A percentile compares a stretch with the other conserved stretches of the same genome.
Evolutionary conservation across 306 rosid species (phyloP).

Genomic region (Cucumis sativus): Cucumber_9930_V3 NC_026661.2:16909001-16909500

Average conservation of each 20-base stretch:
- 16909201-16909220: slow-evolving; percentile 40
- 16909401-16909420: not conserved
- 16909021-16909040: not conserved
- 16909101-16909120: slow-evolving; percentile 40
- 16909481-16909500: not conserved
- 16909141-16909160: slow-evolving; percentile 54
- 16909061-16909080: not conserved
- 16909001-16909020: too few relatives aligned
- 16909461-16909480: not conserved
- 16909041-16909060: not conserved
- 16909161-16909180: slow-evolving; percentile 75
- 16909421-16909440: not conserved
- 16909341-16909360: not conserved
- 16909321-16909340: not conserved
- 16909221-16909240: slow-evolving; percentile 39
- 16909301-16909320: not conserved
- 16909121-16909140: slow-evolving; percentile 62
- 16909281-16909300: not conserved
- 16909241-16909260: slow-evolving; percentile 27
- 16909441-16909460: not conserved
- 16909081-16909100: not conserved
- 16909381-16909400: not conserved
- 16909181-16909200: slow-evolving; percentile 36
- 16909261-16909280: not conserved
- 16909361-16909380: not conserved